Percentiles rank a stretch among this genome's conserved stretches.
phyloP scores from a whole-genome alignment of 2,329 filamentous ascomycete genomes.

The Colletotrichum sp. region DNA sequence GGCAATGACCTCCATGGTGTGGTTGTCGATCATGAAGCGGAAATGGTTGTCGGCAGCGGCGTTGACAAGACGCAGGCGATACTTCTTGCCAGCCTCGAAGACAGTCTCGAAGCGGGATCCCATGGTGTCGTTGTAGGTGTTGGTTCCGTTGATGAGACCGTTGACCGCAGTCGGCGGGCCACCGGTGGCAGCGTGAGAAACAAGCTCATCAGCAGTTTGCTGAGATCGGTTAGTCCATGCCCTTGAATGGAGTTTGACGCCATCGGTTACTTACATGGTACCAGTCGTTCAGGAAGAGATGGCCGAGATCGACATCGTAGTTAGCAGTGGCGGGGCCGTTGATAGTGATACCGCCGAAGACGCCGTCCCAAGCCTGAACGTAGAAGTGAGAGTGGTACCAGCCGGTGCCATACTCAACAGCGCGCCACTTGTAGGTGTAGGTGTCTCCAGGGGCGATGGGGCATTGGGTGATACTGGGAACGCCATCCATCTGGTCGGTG shows the following conservation, averaged over 20 bases:
- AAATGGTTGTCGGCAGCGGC: slow-evolving; percentile 47
- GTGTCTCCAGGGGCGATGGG: slow-evolving; percentile 55
- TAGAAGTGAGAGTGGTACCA: slow-evolving; percentile 69
- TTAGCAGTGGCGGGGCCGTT: slow-evolving; percentile 62
- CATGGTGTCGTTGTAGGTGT: slow-evolving; percentile 36
- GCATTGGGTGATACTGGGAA: slow-evolving; percentile 54
- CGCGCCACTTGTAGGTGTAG: slow-evolving; percentile 63
- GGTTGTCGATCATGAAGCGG: slow-evolving; percentile 60
- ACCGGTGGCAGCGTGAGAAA: slow-evolving; percentile 26
- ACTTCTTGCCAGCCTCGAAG: slow-evolving; percentile 46
- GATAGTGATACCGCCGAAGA: slow-evolving; percentile 66
- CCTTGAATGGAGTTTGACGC: fast-evolving
- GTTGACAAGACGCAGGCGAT: slow-evolving; percentile 55
- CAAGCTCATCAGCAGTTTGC: slow-evolving; percentile 42
- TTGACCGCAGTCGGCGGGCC: slow-evolving; percentile 47
- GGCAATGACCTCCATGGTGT: slow-evolving; percentile 62
- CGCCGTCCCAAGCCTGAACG: slow-evolving; percentile 55
- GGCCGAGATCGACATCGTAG: slow-evolving; percentile 69
- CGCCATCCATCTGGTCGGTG: slow-evolving; percentile 62
- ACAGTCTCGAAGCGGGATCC: slow-evolving; percentile 40
- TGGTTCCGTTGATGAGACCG: slow-evolving; percentile 50
- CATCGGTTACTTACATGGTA: slow-evolving; percentile 37
- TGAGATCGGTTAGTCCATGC: neutral
- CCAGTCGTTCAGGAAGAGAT: slow-evolving; percentile 65
- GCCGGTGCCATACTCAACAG: slow-evolving; percentile 57